These are phyloP conservation scores for Mycena polygramma DNA, from an alignment of 768 basidiomycete genomes.

Conservation along the genomic window DNA sequence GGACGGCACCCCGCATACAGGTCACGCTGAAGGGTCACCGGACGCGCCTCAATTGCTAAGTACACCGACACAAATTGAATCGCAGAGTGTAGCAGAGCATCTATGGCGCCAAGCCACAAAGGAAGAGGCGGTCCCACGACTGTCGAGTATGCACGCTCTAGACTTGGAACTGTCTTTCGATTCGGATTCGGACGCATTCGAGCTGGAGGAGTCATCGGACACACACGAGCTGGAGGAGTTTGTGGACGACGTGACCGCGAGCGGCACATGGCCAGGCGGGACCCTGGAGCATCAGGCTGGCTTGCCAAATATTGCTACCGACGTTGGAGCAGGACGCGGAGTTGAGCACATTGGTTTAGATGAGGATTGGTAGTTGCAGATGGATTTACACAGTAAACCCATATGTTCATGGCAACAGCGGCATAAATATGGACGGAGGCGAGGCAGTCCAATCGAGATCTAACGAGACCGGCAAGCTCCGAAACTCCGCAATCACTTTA, in stretches of 20 bases:
- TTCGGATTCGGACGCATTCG: slow-evolving; percentile 30
- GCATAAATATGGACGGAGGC: background rate
- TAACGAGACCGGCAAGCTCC: slow-evolving; percentile 11
- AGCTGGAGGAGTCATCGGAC: slow-evolving; percentile 32
- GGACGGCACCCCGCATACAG: slow-evolving; percentile 5
- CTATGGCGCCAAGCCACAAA: slow-evolving; percentile 23
- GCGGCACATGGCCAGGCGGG: slow-evolving; percentile 10
- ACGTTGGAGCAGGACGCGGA: slow-evolving; percentile 26
- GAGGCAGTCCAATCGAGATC: slow-evolving; percentile 1
- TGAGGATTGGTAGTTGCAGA: slow-evolving; percentile 29
- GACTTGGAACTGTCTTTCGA: slow-evolving; percentile 38
- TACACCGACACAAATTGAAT: slow-evolving; percentile 18
- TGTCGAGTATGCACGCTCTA: slow-evolving; percentile 28
- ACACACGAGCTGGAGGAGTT: slow-evolving; percentile 32
- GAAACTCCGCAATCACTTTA: slow-evolving; percentile 29
- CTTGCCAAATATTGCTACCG: slow-evolving; percentile 22
- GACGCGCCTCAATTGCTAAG: slow-evolving; percentile 23
- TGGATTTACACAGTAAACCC: background rate
- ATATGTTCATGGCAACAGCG: slow-evolving; percentile 20
- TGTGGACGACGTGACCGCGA: slow-evolving; percentile 3
- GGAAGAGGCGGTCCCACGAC: slow-evolving; percentile 29
- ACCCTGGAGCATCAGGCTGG: slow-evolving; percentile 34
- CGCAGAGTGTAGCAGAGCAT: background rate
- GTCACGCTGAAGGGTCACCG: slow-evolving; percentile 34
- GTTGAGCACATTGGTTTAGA: slow-evolving; percentile 19